Evolutionary conservation across 176 grass and related monocot species (phyloP).

Genomic region (Juncus effusus): DNA sequence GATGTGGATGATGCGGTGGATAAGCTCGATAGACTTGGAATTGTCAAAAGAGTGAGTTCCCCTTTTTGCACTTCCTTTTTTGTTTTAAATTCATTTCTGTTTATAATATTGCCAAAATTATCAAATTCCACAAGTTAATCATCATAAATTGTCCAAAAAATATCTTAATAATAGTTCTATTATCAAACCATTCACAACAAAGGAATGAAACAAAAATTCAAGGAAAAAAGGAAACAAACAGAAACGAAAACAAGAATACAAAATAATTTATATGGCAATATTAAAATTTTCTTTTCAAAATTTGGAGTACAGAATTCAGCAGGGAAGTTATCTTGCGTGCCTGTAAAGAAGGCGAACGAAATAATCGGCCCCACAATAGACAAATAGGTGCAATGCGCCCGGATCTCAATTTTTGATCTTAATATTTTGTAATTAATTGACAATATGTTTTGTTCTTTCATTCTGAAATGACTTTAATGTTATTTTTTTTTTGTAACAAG

Average conservation of each 20-base stretch:
- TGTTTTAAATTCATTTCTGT: no score
- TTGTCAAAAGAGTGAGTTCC: conserved; percentile 66
- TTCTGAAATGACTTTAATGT: background rate
- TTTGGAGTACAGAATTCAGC: conserved; percentile 52
- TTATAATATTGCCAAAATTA: no score
- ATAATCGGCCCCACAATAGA: conserved; percentile 87
- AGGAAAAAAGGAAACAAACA: no score
- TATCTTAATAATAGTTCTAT: no score
- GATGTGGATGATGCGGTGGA: conserved; percentile 73
- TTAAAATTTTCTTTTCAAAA: background rate
- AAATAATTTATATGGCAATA: no score
- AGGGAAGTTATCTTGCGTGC: conserved; percentile 43
- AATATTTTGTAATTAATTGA: background rate
- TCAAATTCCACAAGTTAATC: no score
- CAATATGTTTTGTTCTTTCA: conserved; percentile 13
- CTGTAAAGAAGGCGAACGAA: conserved; percentile 67
- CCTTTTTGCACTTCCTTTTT: background rate
- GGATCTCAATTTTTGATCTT: background rate
- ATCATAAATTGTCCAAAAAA: no score
- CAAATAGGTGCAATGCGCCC: conserved; percentile 68
- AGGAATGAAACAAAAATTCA: no score
- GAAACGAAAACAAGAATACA: no score
- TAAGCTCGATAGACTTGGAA: conserved; percentile 83
- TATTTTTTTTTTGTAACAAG: background rate
- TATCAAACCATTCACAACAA: no score